These are phyloP conservation scores for Avena atlantica DNA, from an alignment of 176 grass and related monocot species.

Conservation along the genomic window DNA sequence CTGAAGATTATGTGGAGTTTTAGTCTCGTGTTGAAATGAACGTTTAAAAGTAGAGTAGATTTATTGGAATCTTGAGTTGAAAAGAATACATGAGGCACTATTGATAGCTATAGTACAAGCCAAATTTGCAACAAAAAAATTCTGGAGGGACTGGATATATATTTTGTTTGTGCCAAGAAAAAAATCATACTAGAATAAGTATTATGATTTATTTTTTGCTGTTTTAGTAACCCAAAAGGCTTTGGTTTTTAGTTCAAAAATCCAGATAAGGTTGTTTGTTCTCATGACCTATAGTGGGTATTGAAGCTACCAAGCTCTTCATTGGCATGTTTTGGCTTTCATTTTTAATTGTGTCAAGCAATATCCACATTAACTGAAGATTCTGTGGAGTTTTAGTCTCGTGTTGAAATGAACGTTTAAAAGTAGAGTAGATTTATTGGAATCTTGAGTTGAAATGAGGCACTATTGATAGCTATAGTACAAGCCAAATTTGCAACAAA, in stretches of 20 bases:
- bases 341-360: not conserved
- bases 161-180: not conserved
- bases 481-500: not conserved
- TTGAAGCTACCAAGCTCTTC: not conserved
- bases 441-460: not conserved
- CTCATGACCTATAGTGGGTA: not conserved
- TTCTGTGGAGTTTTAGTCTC: not conserved
- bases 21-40: not conserved
- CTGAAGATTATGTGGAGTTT: not conserved
- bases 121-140: no score
- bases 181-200: not conserved
- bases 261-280: slow-evolving; percentile 4
- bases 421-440: not conserved
- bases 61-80: not conserved
- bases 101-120: not conserved
- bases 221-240: not conserved
- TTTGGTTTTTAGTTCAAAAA: not conserved
- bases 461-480: not conserved
- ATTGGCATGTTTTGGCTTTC: not conserved
- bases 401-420: not conserved
- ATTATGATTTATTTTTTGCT: not conserved
- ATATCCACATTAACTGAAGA: not conserved
- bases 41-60: not conserved
- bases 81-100: not conserved
- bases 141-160: not conserved